phyloP scores from a whole-genome alignment of 768 basidiomycete species.

The Mycena belliarum region DNA sequence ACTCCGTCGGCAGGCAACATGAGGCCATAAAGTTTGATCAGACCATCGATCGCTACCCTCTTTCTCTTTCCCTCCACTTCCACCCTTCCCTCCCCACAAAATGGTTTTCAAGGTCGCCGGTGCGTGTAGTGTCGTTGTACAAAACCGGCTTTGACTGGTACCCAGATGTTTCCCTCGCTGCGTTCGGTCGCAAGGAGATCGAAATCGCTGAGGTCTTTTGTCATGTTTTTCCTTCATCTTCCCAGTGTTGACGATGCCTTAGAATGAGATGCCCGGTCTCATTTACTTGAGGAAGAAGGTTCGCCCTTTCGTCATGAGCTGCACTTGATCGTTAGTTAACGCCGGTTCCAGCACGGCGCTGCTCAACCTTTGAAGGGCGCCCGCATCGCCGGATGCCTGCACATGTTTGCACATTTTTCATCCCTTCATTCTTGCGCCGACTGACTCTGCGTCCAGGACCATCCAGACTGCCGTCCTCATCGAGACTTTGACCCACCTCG shows the following conservation, averaged over 20 bases:
- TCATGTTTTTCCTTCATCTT: constrained; percentile 19
- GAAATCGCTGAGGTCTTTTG: constrained; percentile 89
- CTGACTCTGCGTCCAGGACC: constrained; percentile 60
- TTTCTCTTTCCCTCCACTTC: constrained; percentile 20
- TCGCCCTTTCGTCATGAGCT: constrained; percentile 11
- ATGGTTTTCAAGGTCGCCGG: constrained; percentile 94
- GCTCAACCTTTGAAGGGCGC: constrained; percentile 90
- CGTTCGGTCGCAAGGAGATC: constrained; percentile 99
- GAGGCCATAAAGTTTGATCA: constrained; percentile 5
- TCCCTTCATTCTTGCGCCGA: not conserved
- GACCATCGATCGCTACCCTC: constrained; percentile 22
- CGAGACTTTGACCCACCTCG: constrained; percentile 93
- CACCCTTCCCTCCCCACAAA: constrained; percentile 24
- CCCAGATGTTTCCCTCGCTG: constrained; percentile 91
- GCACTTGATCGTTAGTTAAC: constrained; percentile 8
- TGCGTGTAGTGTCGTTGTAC: constrained; percentile 30
- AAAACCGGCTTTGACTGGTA: constrained; percentile 13
- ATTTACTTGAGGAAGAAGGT: constrained; percentile 93
- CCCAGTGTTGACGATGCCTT: constrained; percentile 16
- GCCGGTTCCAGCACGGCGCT: constrained; percentile 61
- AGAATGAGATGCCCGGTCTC: constrained; percentile 96
- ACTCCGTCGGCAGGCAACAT: constrained; percentile 9
- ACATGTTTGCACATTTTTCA: constrained; percentile 68
- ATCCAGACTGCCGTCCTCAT: constrained; percentile 99
- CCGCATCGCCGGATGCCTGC: constrained; percentile 95